A percentile compares a stretch with the other conserved stretches of the same genome.
Evolutionary conservation across 805 yeast genomes (phyloP).

Genomic region (Wickerhamiella hasegawae): DNA sequence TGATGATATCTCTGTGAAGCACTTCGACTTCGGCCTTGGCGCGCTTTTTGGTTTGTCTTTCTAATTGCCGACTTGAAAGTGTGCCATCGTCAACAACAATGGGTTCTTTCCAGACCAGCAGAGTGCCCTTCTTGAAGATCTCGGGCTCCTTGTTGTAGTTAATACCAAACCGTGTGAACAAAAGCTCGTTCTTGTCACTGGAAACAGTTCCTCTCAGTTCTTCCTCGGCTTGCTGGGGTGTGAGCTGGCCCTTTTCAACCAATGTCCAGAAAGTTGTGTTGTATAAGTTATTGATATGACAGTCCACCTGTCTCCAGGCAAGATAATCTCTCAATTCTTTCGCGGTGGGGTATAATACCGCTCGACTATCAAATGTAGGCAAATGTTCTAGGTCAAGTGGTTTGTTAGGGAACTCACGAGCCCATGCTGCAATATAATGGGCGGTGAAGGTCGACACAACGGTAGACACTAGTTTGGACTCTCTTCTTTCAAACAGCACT

Average conservation of each 20-base stretch:
- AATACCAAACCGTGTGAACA: constrained; percentile 61
- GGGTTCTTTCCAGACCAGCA: constrained; percentile 35
- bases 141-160: constrained; percentile 88
- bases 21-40: constrained; percentile 31
- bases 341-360: constrained; percentile 64
- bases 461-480: constrained; percentile 62
- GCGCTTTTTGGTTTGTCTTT: constrained; percentile 32
- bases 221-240: constrained; percentile 70
- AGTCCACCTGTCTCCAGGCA: constrained; percentile 92
- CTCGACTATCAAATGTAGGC: constrained; percentile 86
- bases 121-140: constrained; percentile 72
- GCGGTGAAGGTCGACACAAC: constrained; percentile 74
- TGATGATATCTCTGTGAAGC: constrained; percentile 46
- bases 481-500: constrained; percentile 67
- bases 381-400: constrained; percentile 36
- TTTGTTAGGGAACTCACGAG: constrained; percentile 33
- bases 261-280: constrained; percentile 87
- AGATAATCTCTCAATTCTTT: constrained; percentile 59
- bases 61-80: constrained; percentile 31
- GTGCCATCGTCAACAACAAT: constrained; percentile 9
- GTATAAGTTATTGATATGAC: constrained; percentile 83
- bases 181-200: constrained; percentile 74
- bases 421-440: constrained; percentile 58
- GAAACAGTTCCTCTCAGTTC: constrained; percentile 58
- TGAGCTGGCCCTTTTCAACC: constrained; percentile 49